Evolutionary conservation across 768 basidiomycete species (phyloP), one percentile per base, ranked within the genome.

Genomic region (Amanita pallidorosea): DNA sequence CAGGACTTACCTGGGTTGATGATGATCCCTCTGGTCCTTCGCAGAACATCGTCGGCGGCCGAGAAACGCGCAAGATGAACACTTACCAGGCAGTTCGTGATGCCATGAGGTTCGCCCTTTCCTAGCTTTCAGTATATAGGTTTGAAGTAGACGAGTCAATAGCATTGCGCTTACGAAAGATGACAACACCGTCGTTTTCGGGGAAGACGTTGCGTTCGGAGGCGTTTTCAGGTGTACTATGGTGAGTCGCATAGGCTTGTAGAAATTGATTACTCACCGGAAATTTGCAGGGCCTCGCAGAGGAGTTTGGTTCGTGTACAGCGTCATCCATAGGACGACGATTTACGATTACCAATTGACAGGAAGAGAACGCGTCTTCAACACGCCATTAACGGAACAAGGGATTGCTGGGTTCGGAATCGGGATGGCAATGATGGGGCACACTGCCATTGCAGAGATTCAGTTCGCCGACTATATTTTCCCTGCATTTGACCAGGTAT

Each of bases 381-480:
- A 97, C 64, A 97, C 93, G 0, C 93, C 93, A 3, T 65, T 96
- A 48, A 89, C 88, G 1, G 90, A 92, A 59, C 90, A 92, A 66
- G 93, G 93, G 7, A 95, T 97, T 52, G 92, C 88, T 29, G 93
- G 93, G 13, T 96, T 96, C 60, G 94, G 88, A 2, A 88, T 96
- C 44, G 93, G 94, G 12, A 65, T 94, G 53, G 91, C 94, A 0
- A 70, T 84, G 8, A 95, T 96, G 85, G 93, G 93, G 1, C 92
- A 92, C 53, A 91, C 88, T 3, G 89, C 92, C 3, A 93, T 97
- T 50, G 93, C 90, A 34, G 93, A 97, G 66, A 89, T 96, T 53
- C 87, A 90, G 60, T 92, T 92, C 53, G 79, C 84, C 2, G 88
- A 92, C 61, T 92, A 95, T 62, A 94, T 95, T 54, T 94, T 74